These are phyloP conservation scores for Nitzschia putrida DNA, from an alignment of 108 stramenopile genomes.

Conservation along the genomic window DNA sequence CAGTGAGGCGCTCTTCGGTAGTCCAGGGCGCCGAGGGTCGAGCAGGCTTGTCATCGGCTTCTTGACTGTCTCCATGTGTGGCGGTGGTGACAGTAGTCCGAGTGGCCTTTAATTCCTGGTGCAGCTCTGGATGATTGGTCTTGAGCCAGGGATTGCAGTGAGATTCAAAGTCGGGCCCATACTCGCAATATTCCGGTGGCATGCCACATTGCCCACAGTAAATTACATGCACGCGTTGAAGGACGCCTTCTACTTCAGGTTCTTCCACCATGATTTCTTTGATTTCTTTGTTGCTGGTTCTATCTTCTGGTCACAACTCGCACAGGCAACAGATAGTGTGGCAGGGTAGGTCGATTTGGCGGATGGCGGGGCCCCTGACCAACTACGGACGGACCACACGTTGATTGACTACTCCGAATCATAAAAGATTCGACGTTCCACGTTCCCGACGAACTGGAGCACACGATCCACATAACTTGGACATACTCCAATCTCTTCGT, in stretches of 20 bases:
- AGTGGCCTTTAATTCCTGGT: constrained; percentile 34
- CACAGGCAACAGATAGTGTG: too few species aligned
- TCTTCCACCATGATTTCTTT: constrained; percentile 7
- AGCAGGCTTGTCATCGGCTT: constrained; percentile 8
- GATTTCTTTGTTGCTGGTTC: too few species aligned
- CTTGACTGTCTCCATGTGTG: constrained; percentile 7
- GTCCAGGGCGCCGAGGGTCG: constrained; percentile 76
- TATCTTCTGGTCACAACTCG: too few species aligned
- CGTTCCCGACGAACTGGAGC: too few species aligned
- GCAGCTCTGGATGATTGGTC: constrained; percentile 63
- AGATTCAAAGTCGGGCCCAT: constrained; percentile 88
- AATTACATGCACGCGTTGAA: constrained; percentile 43
- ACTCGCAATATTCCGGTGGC: constrained; percentile 97
- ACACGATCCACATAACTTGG: too few species aligned
- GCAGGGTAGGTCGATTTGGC: too few species aligned
- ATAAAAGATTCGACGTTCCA: too few species aligned
- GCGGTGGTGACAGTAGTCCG: constrained; percentile 5
- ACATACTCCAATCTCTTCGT: too few species aligned
- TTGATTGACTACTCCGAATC: too few species aligned
- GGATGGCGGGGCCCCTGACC: too few species aligned
- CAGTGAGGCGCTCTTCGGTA: constrained; percentile 64
- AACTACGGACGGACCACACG: too few species aligned
- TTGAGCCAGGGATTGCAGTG: constrained; percentile 80
- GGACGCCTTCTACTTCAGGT: background rate
- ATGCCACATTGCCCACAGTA: constrained; percentile 94